A percentile compares a stretch with the other conserved stretches of the same genome.
These are phyloP conservation scores for Colletotrichum horii DNA, from an alignment of 2,329 filamentous ascomycete species.

Conservation along the genomic window DNA sequence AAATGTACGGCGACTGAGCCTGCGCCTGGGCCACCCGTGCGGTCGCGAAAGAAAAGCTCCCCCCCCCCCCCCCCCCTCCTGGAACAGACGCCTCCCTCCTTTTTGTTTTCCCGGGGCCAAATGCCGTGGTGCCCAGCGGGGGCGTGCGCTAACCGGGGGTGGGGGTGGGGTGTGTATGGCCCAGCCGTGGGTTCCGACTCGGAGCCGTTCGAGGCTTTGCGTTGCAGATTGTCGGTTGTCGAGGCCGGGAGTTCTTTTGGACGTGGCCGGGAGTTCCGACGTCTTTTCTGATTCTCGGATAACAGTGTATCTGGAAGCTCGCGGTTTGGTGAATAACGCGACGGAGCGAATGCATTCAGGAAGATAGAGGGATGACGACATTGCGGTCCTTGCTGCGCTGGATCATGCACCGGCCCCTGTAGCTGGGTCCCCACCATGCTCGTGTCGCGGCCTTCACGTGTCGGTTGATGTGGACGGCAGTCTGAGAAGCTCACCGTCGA, in stretches of 20 bases:
- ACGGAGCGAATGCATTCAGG: not conserved
- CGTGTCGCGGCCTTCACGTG: not conserved
- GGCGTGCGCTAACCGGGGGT: not conserved
- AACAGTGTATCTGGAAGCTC: not conserved
- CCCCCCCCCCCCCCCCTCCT: not conserved
- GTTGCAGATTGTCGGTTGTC: not conserved
- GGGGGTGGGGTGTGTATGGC: not conserved
- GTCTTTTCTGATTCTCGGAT: not conserved
- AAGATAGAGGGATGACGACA: not conserved
- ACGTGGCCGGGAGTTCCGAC: not conserved
- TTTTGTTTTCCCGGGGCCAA: constrained; percentile 8
- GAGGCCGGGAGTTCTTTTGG: not conserved
- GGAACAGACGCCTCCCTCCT: not conserved
- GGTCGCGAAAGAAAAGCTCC: not conserved
- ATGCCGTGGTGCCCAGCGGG: not conserved
- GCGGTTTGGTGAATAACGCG: not conserved
- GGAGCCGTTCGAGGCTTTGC: not conserved
- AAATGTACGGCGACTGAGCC: not conserved
- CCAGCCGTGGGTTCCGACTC: not conserved
- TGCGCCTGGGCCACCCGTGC: not conserved
- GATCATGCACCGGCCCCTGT: not conserved
- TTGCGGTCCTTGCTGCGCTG: not conserved
- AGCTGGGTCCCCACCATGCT: not conserved
- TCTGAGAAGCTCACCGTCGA: not conserved
- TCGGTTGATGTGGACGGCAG: not conserved